Evolutionary conservation across 176 grass and related monocot genomes (phyloP), one percentile per base, ranked within the genome.

Genomic region (Oryza punctata): DNA sequence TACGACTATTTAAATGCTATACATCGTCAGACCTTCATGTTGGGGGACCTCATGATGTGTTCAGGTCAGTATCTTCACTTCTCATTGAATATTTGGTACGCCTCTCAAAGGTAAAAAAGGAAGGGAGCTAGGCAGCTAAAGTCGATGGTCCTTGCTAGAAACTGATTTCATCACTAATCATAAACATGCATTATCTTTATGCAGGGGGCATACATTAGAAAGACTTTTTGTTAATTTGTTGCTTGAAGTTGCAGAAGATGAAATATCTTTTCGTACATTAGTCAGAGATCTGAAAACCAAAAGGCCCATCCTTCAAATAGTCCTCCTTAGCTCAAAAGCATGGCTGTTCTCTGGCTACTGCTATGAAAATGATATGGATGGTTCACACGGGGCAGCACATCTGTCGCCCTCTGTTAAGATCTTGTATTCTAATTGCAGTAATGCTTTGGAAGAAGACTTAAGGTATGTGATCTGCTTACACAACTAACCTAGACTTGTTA

Each of bases 1-100:
- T 98, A 63, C 87, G 83, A 70, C 69, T 98, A 73, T 98, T 98
- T 80, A 98, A 98, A 70, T 98, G 85, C 70, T 95, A 86, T 83
- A 90, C 87, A 82, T 94, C 93, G 57, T 90, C 96, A 75, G 59
- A 28, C 29, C 30, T 66, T 69, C 87, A 89, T 81, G 80, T 79
- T 46, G 46, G 70, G 29, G 87, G 93, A 32, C 64, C 81, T 63
- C 50, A 19, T 81, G 91, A 98, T 87, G 78, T 84, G 33, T 98
- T 98, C 81, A 98, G 96, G 96, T 94, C 57, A 71, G 80, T 85
- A 69, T 83, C 23, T 75, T 50, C 46, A 41, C 25, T 68, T 68
- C 59, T 85, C 46, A 63, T 75, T 85, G 46, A 26, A 82, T 86
- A 78, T 19, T 38, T 72, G 12, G 19, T 70, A 37, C 63, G 63